Evolutionary conservation across 148 eudicot genomes (phyloP).

Genomic region (Camellia japonica): DNA sequence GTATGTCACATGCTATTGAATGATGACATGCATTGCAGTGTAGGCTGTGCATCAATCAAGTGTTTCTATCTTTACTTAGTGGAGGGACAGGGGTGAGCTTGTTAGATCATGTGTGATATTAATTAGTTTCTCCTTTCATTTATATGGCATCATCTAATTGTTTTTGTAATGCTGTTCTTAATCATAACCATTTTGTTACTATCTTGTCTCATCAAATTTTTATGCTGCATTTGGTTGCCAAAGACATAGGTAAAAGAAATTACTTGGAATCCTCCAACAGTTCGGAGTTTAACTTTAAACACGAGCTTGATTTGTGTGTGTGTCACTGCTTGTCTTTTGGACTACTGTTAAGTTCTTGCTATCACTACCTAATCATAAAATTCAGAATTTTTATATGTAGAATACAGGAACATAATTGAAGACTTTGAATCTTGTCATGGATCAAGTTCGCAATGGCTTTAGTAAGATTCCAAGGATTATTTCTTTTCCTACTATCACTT

Average conservation of each 20-base stretch:
- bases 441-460: too few relatives aligned
- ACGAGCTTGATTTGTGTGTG: neutral
- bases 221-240: neutral
- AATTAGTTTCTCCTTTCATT: neutral
- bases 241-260: neutral
- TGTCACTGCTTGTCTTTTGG: neutral
- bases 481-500: too few relatives aligned
- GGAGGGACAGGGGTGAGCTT: neutral
- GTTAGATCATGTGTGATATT: neutral
- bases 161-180: neutral
- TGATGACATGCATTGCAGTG: too few relatives aligned
- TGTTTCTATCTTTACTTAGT: neutral
- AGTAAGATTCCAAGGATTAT: too few relatives aligned
- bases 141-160: neutral
- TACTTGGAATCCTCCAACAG: neutral
- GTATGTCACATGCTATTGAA: too few relatives aligned
- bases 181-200: neutral
- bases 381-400: too few relatives aligned
- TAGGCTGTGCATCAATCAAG: too few relatives aligned
- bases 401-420: too few relatives aligned
- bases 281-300: neutral
- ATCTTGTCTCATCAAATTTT: neutral
- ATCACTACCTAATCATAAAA: too few relatives aligned
- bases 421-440: too few relatives aligned
- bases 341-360: too few relatives aligned